Conservation (phyloP, 345 rosid genomes). For the Eutrema japonicum region DNA sequence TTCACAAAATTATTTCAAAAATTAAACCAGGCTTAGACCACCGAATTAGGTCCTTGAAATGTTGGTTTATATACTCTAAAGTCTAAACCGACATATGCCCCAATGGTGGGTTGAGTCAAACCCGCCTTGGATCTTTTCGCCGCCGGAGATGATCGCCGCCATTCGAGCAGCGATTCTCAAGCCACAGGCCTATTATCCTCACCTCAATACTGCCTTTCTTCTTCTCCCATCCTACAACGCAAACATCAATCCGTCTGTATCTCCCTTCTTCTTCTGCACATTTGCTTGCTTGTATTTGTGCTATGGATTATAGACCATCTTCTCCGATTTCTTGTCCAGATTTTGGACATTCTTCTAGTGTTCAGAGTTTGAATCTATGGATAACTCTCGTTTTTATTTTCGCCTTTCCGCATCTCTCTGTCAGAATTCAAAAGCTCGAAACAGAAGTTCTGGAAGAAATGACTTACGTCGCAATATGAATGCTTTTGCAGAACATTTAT, state of each 20-base stretch:
- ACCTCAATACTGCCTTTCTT: constrained; percentile 45
- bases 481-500: constrained; percentile 55
- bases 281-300: background rate
- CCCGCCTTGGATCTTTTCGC: background rate
- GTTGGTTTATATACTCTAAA: no score
- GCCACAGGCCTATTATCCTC: constrained; percentile 36
- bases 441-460: constrained; percentile 49
- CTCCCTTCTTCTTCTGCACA: constrained; percentile 4
- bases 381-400: background rate
- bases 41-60: no score
- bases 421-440: constrained; percentile 26
- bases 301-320: background rate
- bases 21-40: no score
- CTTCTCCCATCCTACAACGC: constrained; percentile 63
- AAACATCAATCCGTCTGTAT: constrained; percentile 53
- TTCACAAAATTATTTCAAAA: no score
- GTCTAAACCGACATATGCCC: background rate
- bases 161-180: constrained; percentile 49
- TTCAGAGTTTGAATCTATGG: background rate
- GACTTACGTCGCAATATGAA: constrained; percentile 47
- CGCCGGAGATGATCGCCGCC: constrained; percentile 48
- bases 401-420: background rate
- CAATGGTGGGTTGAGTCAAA: constrained; percentile 6
- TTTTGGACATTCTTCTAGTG: background rate
- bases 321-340: background rate